These are phyloP conservation scores for Cladosporium phlei DNA, from an alignment of 2,329 filamentous ascomycete genomes.

Conservation along the genomic window DNA sequence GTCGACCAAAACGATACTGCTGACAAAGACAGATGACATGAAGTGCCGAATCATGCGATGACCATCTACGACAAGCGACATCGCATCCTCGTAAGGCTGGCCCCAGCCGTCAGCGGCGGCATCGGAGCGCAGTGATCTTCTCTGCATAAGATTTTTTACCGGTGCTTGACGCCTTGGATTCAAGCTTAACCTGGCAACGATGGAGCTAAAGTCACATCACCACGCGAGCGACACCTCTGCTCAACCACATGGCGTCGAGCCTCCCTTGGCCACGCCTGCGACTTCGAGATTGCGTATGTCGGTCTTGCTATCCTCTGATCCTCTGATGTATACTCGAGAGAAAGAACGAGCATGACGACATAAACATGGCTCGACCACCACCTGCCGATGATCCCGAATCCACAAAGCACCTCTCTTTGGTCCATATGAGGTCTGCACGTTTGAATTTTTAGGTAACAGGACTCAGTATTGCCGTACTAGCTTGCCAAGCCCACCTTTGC, in stretches of 20 bases:
- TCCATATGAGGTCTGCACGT: conserved; percentile 8
- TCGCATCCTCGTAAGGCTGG: too few species aligned
- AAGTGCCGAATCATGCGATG: too few species aligned
- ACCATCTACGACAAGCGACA: too few species aligned
- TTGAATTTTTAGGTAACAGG: conserved; percentile 11
- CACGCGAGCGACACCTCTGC: neutral
- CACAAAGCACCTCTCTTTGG: conserved; percentile 7
- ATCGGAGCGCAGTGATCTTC: conserved; percentile 1
- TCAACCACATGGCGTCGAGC: neutral
- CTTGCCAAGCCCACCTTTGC: conserved; percentile 9
- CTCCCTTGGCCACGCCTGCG: neutral
- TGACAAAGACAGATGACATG: too few species aligned
- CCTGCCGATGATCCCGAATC: conserved; percentile 5
- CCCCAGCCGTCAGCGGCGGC: too few species aligned
- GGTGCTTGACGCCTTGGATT: neutral
- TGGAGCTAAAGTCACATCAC: neutral
- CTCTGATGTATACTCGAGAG: neutral
- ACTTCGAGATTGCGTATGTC: neutral
- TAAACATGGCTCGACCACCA: conserved; percentile 1
- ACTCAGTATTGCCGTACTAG: conserved; percentile 10
- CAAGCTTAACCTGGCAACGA: conserved; percentile 6
- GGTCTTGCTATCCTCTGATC: conserved; percentile 1
- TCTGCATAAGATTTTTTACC: conserved; percentile 4
- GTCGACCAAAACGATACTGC: too few species aligned
- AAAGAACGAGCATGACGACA: conserved; percentile 1